Base-by-base conservation (phyloP, 345 rosid species). In the Aegle marmelos region DNA sequence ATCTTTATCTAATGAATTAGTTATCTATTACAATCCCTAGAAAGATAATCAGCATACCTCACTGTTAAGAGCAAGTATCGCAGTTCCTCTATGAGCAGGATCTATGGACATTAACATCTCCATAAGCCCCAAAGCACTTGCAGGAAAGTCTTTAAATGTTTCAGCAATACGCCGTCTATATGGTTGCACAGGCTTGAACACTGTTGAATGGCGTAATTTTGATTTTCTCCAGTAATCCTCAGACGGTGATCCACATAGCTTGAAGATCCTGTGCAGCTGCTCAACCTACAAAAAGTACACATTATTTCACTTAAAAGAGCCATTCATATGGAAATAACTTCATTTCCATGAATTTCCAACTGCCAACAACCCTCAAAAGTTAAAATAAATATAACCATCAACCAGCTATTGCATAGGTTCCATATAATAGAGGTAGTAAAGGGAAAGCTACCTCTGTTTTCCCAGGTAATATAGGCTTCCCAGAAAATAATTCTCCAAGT, bases 171-270 rank as follows among this genome's bases (percentile, higher is more conserved):
- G 88, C 66, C 90, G 70, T 78, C 88, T 91, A 61, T 94, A 96
- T 25, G 94, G 95, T 71, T 89, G 93, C 8, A 87, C 90, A 31
- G 98, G 92, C 87, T 87, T 92, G 88, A 96, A 90, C 7, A 86
- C 91, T 60, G 98, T 85, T 53, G 86, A 73, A 87, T 89, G 87
- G 27, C 87, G 92, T 71, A 95, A 77, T 75, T 92, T 91, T n/a
- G 87, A 73, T 80, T 82, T 89, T 74, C 81, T 90, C 98, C 99
- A 95, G 76, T 90, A 92, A 78, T 84, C 90, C 13, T 92, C 97
- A 3, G 94, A 80, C 25, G 99, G 98, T 45, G 99, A 95, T 78
- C 99, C 98, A 61, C 99, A 95, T 21, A 95, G 90, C 93, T 88
- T 93, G 85, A 93, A 92, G 76, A 93, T 95, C 84, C 91, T 92